Evolutionary conservation across 345 rosid species (phyloP).

Genomic region (Salix brachista): DNA sequence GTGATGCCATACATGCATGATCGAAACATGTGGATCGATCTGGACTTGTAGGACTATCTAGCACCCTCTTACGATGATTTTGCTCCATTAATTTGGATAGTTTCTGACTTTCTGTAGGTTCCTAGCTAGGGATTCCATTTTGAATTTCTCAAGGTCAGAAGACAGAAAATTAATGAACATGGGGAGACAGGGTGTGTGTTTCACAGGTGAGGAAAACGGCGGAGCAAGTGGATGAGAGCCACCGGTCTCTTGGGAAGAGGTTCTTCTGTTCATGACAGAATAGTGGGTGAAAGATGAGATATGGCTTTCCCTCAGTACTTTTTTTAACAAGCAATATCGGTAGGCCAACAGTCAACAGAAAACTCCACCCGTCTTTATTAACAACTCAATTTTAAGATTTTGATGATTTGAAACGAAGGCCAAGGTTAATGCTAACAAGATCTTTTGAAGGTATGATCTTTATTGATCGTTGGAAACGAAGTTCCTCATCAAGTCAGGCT

Average conservation of each 20-base stretch:
- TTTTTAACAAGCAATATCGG: slow-evolving; percentile 15
- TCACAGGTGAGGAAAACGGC: slow-evolving; percentile 10
- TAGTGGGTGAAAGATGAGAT: slow-evolving; percentile 13
- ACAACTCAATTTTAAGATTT: not conserved
- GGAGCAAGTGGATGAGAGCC: not conserved
- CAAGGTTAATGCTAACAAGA: not conserved
- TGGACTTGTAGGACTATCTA: not conserved
- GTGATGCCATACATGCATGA: slow-evolving; percentile 2
- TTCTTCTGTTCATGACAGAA: not conserved
- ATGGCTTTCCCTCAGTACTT: slow-evolving; percentile 15
- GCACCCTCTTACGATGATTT: not conserved
- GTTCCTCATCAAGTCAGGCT: too few species aligned
- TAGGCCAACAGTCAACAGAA: slow-evolving; percentile 23
- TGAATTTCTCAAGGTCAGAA: not conserved
- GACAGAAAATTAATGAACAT: not conserved
- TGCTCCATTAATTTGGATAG: not conserved
- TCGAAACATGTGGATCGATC: not conserved
- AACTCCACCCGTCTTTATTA: not conserved
- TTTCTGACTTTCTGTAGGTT: not conserved
- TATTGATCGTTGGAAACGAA: not conserved
- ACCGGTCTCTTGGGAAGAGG: not conserved
- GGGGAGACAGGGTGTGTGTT: not conserved
- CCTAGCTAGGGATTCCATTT: not conserved
- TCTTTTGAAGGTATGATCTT: not conserved
- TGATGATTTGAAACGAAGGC: not conserved